Conservation (phyloP, 179 eudicot species). For the Heliamphora pulchella region DNA sequence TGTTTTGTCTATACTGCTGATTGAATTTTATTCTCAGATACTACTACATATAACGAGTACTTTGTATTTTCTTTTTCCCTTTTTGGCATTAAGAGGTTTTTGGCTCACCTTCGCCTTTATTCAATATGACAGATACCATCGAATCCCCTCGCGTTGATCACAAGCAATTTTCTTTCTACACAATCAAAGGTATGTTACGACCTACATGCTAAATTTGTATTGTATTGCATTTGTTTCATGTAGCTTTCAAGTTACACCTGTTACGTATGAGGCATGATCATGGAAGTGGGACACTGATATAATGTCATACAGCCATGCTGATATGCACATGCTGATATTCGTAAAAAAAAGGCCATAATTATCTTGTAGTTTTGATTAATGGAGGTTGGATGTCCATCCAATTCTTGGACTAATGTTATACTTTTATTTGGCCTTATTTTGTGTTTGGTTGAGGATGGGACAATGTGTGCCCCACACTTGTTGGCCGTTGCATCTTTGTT, state of each 20-base stretch:
- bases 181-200: slow-evolving; percentile 59
- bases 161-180: slow-evolving; percentile 70
- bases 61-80: not conserved
- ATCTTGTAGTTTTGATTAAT: not conserved
- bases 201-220: not conserved
- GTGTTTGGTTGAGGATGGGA: not conserved
- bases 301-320: not conserved
- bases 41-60: not conserved
- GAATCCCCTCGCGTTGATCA: slow-evolving; percentile 56
- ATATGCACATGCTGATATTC: not conserved
- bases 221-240: not conserved
- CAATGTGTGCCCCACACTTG: not conserved
- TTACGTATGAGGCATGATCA: not conserved
- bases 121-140: slow-evolving; percentile 58
- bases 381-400: not conserved
- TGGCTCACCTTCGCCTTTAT: not conserved
- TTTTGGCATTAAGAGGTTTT: not conserved
- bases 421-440: not conserved
- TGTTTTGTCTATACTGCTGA: slow-evolving; percentile 8
- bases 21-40: not conserved
- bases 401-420: not conserved
- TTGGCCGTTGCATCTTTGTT: not conserved
- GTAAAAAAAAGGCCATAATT: not conserved
- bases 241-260: not conserved
- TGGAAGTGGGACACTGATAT: not conserved